Base-by-base conservation (phyloP, 2,329 filamentous ascomycete genomes). In the Scorias spongiosa region DNA sequence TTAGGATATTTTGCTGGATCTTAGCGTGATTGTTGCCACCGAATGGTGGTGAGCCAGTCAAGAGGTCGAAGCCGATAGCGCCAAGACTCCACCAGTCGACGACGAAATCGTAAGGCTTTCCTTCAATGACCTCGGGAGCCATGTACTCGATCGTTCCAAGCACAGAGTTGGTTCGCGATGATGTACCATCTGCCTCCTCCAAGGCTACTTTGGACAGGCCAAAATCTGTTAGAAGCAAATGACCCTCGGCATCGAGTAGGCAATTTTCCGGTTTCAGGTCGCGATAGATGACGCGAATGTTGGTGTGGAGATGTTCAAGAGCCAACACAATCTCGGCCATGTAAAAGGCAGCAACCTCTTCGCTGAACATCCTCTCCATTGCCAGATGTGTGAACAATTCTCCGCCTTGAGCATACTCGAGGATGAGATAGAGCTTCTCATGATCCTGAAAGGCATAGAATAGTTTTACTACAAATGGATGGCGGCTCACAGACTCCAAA, bases 51-150 rank as follows among this genome's bases (percentile, higher is more conserved):
- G 80, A 80, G 43, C 93, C 91, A 9, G 89, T 96, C 61, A 98
- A 80, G 30, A 98, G 71, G 61, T 98, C 91, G 62, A 81, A 93
- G 29, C 85, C 87, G 39, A 98, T 74, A 2, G 89, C 88, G 30
- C 93, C 91, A 40, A 98, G 80, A 4, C 88, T 94, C 91, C 91
- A 98, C 89, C 89, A 98, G 66, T 98, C 91, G 14, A 95, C 93
- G 1, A 87, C 81, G 63, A 88, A 89, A 57, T 89, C 88, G 62
- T 98, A 98, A 51, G 84, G 80, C 51, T 84, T 80, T 48, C 87
- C 88, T 49, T 80, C 75, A 48, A 98, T 78, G 42, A 98, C 84
- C 65, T 98, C 91, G 1, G 91, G 91, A 0, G 91, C 93, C 91
- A 98, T 98, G 72, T 98, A 98, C 62, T 96, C 91, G 46, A 95